Evolutionary conservation across 2,329 filamentous ascomycete genomes (phyloP).

Genomic region (Paradendryphiella salina): DNA sequence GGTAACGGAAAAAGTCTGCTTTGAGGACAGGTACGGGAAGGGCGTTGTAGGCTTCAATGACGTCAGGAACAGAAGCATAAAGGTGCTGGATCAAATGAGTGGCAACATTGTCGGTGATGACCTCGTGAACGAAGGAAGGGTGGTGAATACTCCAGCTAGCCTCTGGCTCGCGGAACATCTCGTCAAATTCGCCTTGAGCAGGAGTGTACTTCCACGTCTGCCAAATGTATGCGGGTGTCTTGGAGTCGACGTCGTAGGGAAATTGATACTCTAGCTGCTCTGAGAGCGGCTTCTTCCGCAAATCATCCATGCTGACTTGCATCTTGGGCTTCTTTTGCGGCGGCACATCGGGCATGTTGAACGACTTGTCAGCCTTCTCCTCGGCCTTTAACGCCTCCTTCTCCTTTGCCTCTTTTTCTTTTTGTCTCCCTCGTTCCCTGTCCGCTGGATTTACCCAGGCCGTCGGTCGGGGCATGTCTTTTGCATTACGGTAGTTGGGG

Average conservation of each 20-base stretch:
- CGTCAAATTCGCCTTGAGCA: constrained; percentile 71
- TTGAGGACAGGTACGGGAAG: constrained; percentile 59
- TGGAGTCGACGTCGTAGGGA: constrained; percentile 83
- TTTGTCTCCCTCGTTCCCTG: constrained; percentile 11
- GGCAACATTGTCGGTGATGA: constrained; percentile 89
- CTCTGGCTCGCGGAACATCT: constrained; percentile 77
- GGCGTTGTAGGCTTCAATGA: constrained; percentile 55
- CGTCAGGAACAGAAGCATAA: constrained; percentile 68
- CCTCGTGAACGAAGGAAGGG: constrained; percentile 91
- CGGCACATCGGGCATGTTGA: constrained; percentile 35
- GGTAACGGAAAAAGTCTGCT: constrained; percentile 69
- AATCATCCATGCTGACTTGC: constrained; percentile 69
- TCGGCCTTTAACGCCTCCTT: constrained; percentile 17
- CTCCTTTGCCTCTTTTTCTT: constrained; percentile 17
- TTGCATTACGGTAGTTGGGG: constrained; percentile 39
- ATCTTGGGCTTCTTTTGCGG: constrained; percentile 50
- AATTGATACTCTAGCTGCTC: constrained; percentile 89
- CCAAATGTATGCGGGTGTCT: constrained; percentile 98
- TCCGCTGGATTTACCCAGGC: constrained; percentile 36
- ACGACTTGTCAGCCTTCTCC: constrained; percentile 32
- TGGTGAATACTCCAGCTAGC: constrained; percentile 87
- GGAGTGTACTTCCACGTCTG: constrained; percentile 96
- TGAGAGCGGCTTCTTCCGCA: constrained; percentile 72
- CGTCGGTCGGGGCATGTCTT: constrained; percentile 44
- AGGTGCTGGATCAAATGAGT: constrained; percentile 80